phyloP scores from a whole-genome alignment of 805 yeast species.

The Pichia cephalocereana region DNA sequence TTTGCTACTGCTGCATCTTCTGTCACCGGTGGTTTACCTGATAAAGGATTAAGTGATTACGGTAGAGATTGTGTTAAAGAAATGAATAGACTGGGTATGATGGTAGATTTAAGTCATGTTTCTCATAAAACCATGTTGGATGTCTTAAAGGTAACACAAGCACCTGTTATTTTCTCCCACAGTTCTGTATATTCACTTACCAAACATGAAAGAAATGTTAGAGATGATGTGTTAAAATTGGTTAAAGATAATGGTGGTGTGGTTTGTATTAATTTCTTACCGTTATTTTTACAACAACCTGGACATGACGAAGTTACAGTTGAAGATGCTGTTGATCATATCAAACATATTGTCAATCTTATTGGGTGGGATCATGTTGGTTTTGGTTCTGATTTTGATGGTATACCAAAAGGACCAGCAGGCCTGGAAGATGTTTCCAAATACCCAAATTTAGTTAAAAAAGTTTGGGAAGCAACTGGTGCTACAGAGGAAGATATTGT shows the following conservation, averaged over 20 bases:
- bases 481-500: constrained; percentile 38
- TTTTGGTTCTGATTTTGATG: constrained; percentile 47
- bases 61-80: constrained; percentile 36
- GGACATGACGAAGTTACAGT: constrained; percentile 32
- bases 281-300: constrained; percentile 27
- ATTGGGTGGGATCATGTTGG: constrained; percentile 50
- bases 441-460: constrained; percentile 39
- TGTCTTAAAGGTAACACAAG: constrained; percentile 29
- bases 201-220: constrained; percentile 37
- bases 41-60: constrained; percentile 33
- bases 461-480: constrained; percentile 20
- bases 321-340: constrained; percentile 41
- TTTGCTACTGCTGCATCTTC: constrained; percentile 48
- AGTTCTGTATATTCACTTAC: constrained; percentile 35
- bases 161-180: constrained; percentile 46
- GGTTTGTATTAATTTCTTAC: constrained; percentile 40
- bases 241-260: constrained; percentile 39
- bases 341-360: constrained; percentile 32
- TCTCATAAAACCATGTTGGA: constrained; percentile 43
- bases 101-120: constrained; percentile 45
- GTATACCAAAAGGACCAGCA: constrained; percentile 34
- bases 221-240: constrained; percentile 35
- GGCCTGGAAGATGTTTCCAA: constrained; percentile 50
- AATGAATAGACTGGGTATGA: constrained; percentile 47
- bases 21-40: constrained; percentile 35